Evolutionary conservation across 176 grass and related monocot genomes (phyloP), one percentile per base, ranked within the genome.

Genomic region (Guadua angustifolia): DNA sequence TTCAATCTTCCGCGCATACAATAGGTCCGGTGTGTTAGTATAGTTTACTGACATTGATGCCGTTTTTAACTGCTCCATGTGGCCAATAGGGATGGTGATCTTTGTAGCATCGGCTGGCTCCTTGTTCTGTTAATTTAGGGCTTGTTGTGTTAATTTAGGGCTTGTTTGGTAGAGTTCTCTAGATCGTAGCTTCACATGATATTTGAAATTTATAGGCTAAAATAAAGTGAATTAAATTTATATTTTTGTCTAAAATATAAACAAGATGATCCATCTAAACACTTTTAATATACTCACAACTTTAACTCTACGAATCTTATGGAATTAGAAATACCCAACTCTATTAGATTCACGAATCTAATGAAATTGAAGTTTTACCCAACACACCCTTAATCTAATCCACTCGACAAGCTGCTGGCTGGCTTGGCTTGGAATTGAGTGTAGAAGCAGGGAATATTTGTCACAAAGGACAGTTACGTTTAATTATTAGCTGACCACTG

Each of bases 401-500:
- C 39, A 7, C 7, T 40, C 6, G 39, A 40, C 39, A 40, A 7
- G 3, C 22, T 4, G 67, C 10, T 47, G 33, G 32, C 13, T 81
- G 25, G 66, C 22, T 29, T 81, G 25, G 66, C 22, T 29, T 29
- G 29, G 29, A 29, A 53, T n/a, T 12, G 17, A 32, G 71, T 66
- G 36, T 63, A 29, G 60, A 25, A 32, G 50, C 71, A 55, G 45
- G 2, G 82, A 84, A 84, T 84, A 75, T 75, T 43, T 75, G 71
- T 75, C 60, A 40, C 25, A 32, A 63, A 63, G 13, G 60, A 63
- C 60, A 7, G 24, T 58, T 40, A 40, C 39, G 21, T 6, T 13
- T 63, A 32, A n/a, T n/a, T 29, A 29, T 29, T 6, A 63, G 25
- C 25, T 32, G 25, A 32, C 9, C 3, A 25, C 12, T 62, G 59